A percentile compares a stretch with the other conserved stretches of the same genome.
Conservation (phyloP, 352 stramenopile genomes). For the Globisporangium spiculum region DNA sequence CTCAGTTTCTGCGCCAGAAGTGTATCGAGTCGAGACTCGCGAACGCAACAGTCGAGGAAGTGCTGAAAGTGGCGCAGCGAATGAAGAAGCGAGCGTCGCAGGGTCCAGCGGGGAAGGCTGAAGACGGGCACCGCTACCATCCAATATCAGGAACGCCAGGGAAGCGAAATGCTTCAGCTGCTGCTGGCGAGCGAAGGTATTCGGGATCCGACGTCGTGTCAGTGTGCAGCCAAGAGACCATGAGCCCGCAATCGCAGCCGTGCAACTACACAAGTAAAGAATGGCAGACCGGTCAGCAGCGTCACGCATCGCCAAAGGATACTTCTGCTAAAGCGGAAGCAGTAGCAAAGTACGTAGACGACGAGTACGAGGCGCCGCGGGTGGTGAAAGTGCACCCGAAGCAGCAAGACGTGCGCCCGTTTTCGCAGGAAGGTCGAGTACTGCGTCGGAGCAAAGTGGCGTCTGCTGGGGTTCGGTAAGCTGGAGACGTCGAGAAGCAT, state of each 20-base stretch:
- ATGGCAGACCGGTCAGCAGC: conserved; percentile 8
- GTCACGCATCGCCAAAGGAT: neutral
- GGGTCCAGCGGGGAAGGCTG: conserved; percentile 7
- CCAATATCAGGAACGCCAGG: conserved; percentile 3
- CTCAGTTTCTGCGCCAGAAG: conserved; percentile 65
- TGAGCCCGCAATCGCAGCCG: neutral
- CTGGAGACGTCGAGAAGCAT: neutral
- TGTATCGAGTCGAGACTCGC: conserved; percentile 55
- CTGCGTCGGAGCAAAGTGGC: conserved; percentile 48
- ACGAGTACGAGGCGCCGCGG: conserved; percentile 31
- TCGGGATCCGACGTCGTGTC: conserved; percentile 34
- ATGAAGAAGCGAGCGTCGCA: conserved; percentile 38
- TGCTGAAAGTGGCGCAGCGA: conserved; percentile 11
- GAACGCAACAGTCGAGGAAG: conserved; percentile 15
- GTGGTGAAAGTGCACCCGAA: conserved; percentile 59
- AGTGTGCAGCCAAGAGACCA: conserved; percentile 12
- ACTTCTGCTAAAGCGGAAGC: neutral
- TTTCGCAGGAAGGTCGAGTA: conserved; percentile 39
- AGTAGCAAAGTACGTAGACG: conserved; percentile 16
- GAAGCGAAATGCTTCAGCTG: conserved; percentile 2
- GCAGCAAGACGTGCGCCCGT: conserved; percentile 53
- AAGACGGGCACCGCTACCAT: conserved; percentile 10
- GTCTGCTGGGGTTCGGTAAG: conserved; percentile 37
- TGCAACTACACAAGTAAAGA: neutral
- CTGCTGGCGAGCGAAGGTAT: conserved; percentile 29